Conservation (phyloP, 1,284 basidiomycete genomes). For the Fistulinella staudtii region DNA sequence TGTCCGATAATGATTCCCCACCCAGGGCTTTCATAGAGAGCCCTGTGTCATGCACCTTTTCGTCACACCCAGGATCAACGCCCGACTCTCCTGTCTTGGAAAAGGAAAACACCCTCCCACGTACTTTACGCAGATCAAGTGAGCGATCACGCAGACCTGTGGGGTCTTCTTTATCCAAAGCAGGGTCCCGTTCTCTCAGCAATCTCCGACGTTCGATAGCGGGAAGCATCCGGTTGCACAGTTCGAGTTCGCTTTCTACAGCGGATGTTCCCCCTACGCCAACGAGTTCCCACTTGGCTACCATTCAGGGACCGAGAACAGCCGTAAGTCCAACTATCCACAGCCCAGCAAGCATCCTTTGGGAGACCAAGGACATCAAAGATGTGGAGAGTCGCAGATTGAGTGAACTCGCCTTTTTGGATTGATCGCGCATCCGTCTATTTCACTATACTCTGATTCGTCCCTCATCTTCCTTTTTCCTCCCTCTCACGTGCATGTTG, state of each 20-base stretch:
- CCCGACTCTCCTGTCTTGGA: constrained; percentile 15
- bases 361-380: constrained; percentile 49
- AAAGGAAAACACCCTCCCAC: constrained; percentile 9
- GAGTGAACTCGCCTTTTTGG: constrained; percentile 66
- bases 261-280: constrained; percentile 8
- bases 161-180: constrained; percentile 11
- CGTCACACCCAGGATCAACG: constrained; percentile 18
- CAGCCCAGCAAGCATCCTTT: constrained; percentile 49
- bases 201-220: constrained; percentile 40
- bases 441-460: not conserved
- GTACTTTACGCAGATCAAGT: constrained; percentile 12
- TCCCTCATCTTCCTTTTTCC: not conserved
- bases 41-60: constrained; percentile 24
- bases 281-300: not conserved
- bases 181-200: constrained; percentile 33
- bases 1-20: constrained; percentile 12
- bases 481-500: constrained; percentile 6
- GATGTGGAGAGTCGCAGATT: constrained; percentile 64
- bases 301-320: constrained; percentile 27
- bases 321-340: constrained; percentile 58
- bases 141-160: constrained; percentile 12
- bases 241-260: constrained; percentile 19
- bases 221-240: constrained; percentile 22
- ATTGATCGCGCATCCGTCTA: constrained; percentile 28
- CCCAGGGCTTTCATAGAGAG: constrained; percentile 19